Base-by-base conservation (phyloP, 371 early-diverging fungal genomes). In the Gilbertella persicaria region DNA sequence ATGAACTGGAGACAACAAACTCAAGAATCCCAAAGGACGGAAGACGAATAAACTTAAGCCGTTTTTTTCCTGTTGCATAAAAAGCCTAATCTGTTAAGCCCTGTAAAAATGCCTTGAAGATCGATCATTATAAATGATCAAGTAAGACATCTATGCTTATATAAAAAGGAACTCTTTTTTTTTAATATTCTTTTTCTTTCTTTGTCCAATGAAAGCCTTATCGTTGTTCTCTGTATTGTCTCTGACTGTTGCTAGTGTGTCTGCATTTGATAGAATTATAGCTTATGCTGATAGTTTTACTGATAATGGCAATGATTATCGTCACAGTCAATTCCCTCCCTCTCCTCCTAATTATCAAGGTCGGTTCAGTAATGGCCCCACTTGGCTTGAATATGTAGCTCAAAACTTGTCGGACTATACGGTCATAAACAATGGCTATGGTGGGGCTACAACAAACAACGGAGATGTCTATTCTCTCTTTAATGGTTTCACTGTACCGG, bases 361-460 rank as follows among this genome's bases (percentile, higher is more conserved):
- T 4, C 74, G 82, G 24, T 79, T 62, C 51, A 55, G 72, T 4
- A 82, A 83, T 58, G 83, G 84, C 26, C 82, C 80, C 30, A 67
- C 75, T 23, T 86, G 82, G 80, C 45, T 71, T 30, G 83, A 84
- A 46, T 63, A 82, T 50, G 53, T 79, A 0, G 66, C 78, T 19
- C 53, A 71, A 13, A 33, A 42, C 1, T 12, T 68, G n/a, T 50
- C 60, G 0, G 55, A 63, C 43, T 45, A 56, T 20, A 19, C 21
- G 8, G 45, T 45, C 2, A 48, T 80, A 19, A 53, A 56, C 9
- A 46, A 29, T 16, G 84, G 83, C 1, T 69, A 73, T 40, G 78
- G 79, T 19, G 84, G 82, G 20, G 84, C 84, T 1, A 80, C 86
- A 5, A 71, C 78, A 3, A 64, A 80, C 47, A 72, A 79, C 41